A percentile compares a stretch with the other conserved stretches of the same genome.
Evolutionary conservation across 257 asterid genomes (phyloP).

Genomic region (Ligustrum vulgare): DNA sequence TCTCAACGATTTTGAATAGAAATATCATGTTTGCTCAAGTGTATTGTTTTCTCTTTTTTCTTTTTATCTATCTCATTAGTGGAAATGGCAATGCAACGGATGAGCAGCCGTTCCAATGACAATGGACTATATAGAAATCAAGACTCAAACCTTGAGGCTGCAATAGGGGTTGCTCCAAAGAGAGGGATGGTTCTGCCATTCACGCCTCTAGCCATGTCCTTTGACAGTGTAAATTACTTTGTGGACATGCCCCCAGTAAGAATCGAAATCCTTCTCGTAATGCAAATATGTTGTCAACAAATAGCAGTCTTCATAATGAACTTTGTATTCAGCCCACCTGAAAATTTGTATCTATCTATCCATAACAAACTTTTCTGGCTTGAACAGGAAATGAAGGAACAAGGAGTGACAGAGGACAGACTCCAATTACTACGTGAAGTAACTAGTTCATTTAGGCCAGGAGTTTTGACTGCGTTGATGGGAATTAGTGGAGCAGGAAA

Average conservation of each 20-base stretch:
- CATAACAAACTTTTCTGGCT: neutral
- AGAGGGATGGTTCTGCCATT: slow-evolving; percentile 69
- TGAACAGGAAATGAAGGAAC: slow-evolving; percentile 54
- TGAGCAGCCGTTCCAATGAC: slow-evolving; percentile 30
- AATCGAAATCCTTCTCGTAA: slow-evolving; percentile 8
- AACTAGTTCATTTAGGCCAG: slow-evolving; percentile 71
- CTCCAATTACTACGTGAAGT: slow-evolving; percentile 56
- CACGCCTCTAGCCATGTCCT: slow-evolving; percentile 57
- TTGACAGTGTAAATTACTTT: slow-evolving; percentile 47
- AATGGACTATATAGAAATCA: slow-evolving; percentile 23
- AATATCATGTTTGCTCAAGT: slow-evolving; percentile 7
- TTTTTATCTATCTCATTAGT: slow-evolving; percentile 18
- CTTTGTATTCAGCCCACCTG: neutral
- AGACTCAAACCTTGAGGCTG: slow-evolving; percentile 29
- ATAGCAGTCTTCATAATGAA: neutral
- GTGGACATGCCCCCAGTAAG: slow-evolving; percentile 66
- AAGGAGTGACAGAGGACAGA: slow-evolving; percentile 50
- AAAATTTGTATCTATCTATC: neutral
- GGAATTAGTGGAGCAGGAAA: slow-evolving; percentile 86
- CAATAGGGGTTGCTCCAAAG: slow-evolving; percentile 36
- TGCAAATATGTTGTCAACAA: neutral
- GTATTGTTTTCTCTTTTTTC: neutral
- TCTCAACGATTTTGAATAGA: neutral
- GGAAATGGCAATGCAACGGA: slow-evolving; percentile 35
- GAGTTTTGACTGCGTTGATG: slow-evolving; percentile 70